Conservation (phyloP, 2,329 filamentous ascomycete species). For the Verticillium klebahnii region DNA sequence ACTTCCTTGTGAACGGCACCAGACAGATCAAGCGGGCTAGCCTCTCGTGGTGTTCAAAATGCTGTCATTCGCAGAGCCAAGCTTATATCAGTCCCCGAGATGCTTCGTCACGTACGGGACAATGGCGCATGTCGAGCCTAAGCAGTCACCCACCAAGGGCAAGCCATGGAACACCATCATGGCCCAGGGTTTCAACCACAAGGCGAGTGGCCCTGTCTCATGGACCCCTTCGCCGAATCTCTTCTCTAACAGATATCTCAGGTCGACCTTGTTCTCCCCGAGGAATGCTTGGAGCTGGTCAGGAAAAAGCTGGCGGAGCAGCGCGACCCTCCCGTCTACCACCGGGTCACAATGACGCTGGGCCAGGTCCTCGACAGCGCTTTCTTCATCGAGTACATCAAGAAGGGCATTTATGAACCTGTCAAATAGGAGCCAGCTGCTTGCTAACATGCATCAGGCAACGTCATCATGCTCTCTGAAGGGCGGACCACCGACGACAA, state of each 20-base stretch:
- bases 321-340: slow-evolving; percentile 45
- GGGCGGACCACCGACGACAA: slow-evolving; percentile 67
- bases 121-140: slow-evolving; percentile 65
- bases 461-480: slow-evolving; percentile 79
- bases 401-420: slow-evolving; percentile 51
- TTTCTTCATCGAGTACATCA: slow-evolving; percentile 84
- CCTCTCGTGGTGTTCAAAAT: slow-evolving; percentile 22
- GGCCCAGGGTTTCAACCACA: slow-evolving; percentile 63
- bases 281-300: slow-evolving; percentile 52
- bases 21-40: background rate
- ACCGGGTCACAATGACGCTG: slow-evolving; percentile 67
- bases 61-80: slow-evolving; percentile 38
- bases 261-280: slow-evolving; percentile 70
- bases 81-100: slow-evolving; percentile 55
- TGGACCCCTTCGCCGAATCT: background rate
- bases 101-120: slow-evolving; percentile 69
- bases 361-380: slow-evolving; percentile 65
- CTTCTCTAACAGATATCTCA: slow-evolving; percentile 19
- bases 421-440: background rate
- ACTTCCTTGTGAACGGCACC: background rate
- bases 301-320: slow-evolving; percentile 43
- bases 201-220: slow-evolving; percentile 35
- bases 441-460: slow-evolving; percentile 46
- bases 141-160: slow-evolving; percentile 65
- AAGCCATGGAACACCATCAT: slow-evolving; percentile 71